Evolutionary conservation across 2,329 filamentous ascomycete species (phyloP), one percentile per base, ranked within the genome.

Genomic region (Claviceps sp.): DNA sequence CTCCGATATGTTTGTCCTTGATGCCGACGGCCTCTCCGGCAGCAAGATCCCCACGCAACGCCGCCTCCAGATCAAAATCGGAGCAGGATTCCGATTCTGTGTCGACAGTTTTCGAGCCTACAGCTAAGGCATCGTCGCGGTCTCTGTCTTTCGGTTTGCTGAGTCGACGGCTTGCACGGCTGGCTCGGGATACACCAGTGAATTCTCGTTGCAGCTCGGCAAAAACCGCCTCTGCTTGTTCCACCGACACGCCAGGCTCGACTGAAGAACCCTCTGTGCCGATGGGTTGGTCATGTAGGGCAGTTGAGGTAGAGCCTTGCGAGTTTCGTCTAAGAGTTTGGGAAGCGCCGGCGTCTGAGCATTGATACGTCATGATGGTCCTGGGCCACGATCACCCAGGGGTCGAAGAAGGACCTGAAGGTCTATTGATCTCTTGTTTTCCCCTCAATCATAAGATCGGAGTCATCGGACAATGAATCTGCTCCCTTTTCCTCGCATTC

Each of bases 21-120:
- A 94, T 94, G 1, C 89, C 89, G 5, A 86, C 85, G 55, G 85
- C 81, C 55, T 78, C 76, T 61, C 89, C 85, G 8, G 87, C 84
- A 46, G 76, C 78, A 52, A 85, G 75, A 52, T 82, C 82, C 2
- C 87, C 87, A 45, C 86, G 79, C 54, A 95, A 71, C 3, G 84
- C 82, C 8, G 73, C 68, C 65, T 95, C 87, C 40, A 95, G 72
- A 62, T 95, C 84, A 66, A 93, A 95, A 9, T 75, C 45, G 11
- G 65, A 65, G 2, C 71, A 73, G 1, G 70, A 70, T 45, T 74
- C 72, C 0, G 72, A 72, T 2, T 71, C 73, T 1, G 70, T 70
- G 45, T 73, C 71, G 0, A 72, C 72, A 3, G 11, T 34, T 36
- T 67, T 67, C 3, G 65, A 63, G 1, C 57, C 47, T 58, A 63